A percentile compares a stretch with the other conserved stretches of the same genome.
Conservation (phyloP, 306 rosid genomes). For the Trichosanthes truncata region DNA sequence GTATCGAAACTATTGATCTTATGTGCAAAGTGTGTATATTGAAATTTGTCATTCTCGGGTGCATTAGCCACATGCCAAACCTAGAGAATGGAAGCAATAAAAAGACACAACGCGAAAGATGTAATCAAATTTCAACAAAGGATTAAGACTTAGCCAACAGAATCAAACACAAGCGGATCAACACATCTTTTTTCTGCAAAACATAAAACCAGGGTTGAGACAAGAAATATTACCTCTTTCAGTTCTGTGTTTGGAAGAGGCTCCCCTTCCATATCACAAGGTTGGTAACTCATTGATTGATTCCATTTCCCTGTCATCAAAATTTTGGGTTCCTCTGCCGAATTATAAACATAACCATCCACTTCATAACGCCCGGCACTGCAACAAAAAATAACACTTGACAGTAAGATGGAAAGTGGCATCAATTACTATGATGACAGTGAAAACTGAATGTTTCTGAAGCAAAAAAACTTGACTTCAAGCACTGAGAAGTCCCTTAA, state of each 20-base stretch:
- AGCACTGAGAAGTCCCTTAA: neutral
- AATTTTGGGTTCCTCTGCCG: conserved; percentile 68
- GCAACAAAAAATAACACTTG: conserved; percentile 7
- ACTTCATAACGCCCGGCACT: conserved; percentile 94
- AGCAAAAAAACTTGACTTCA: neutral
- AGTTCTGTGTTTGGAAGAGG: conserved; percentile 71
- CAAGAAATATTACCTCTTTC: conserved; percentile 53
- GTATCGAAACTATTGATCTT: conserved; percentile 79
- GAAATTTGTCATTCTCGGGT: conserved; percentile 64
- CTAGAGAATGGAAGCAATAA: conserved; percentile 29
- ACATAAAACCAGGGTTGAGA: neutral
- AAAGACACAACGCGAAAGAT: neutral
- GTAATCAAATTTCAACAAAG: neutral
- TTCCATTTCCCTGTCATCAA: conserved; percentile 96
- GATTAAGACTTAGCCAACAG: neutral
- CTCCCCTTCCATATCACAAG: conserved; percentile 85
- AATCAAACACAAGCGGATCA: neutral
- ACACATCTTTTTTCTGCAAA: neutral
- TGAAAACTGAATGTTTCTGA: neutral
- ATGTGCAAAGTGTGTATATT: conserved; percentile 84
- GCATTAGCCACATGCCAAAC: conserved; percentile 79
- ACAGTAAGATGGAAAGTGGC: neutral
- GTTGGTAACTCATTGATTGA: conserved; percentile 72
- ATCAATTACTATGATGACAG: neutral
- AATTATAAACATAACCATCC: conserved; percentile 87